These are phyloP conservation scores for Hibiscus syriacus DNA, from an alignment of 345 rosid genomes.

Conservation along the genomic window DNA sequence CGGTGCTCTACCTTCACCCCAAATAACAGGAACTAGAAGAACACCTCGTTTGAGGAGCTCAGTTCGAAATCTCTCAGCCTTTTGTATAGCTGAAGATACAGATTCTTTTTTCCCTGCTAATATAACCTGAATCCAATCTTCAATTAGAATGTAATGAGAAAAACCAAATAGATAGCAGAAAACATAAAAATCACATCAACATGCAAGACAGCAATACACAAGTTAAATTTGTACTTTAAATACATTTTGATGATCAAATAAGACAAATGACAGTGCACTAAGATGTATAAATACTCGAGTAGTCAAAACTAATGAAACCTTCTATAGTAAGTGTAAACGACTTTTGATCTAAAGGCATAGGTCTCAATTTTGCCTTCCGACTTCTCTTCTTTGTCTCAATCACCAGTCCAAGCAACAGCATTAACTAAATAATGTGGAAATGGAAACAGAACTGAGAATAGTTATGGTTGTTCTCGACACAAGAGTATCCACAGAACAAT, in stretches of 20 bases:
- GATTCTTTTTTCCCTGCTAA: slow-evolving; percentile 79
- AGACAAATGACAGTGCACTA: background rate
- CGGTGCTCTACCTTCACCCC: slow-evolving; percentile 60
- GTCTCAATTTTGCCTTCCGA: background rate
- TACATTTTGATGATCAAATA: background rate
- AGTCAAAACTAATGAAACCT: background rate
- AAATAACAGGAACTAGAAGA: slow-evolving; percentile 80
- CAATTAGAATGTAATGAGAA: slow-evolving; percentile 3
- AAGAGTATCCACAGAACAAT: slow-evolving; percentile 7
- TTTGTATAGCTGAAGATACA: slow-evolving; percentile 54
- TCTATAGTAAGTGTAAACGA: background rate
- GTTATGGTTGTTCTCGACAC: background rate
- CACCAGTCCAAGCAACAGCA: background rate
- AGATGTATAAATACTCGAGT: background rate
- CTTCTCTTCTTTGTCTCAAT: background rate
- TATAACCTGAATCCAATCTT: slow-evolving; percentile 52
- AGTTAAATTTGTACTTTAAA: background rate
- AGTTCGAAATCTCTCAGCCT: slow-evolving; percentile 81
- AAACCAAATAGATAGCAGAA: background rate
- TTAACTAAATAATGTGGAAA: background rate
- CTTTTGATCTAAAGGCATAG: background rate
- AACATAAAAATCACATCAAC: background rate
- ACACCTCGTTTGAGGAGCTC: slow-evolving; percentile 84
- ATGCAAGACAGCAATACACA: background rate
- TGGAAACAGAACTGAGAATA: background rate